phyloP scores from a whole-genome alignment of 345 rosid species.

The Hibiscus syriacus region DNA sequence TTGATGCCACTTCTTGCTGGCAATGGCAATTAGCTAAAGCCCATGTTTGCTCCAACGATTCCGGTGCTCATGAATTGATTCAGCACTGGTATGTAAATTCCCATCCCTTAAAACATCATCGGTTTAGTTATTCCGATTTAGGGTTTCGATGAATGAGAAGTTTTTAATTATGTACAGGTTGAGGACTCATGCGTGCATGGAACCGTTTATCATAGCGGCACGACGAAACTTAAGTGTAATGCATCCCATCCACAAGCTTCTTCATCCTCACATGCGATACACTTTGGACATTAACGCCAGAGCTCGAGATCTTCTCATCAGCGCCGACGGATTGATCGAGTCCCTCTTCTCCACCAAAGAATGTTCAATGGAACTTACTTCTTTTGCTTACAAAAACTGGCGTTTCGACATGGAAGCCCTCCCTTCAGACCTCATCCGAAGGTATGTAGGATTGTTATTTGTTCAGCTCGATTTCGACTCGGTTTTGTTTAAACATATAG shows the following conservation, averaged over 20 bases:
- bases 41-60: slow-evolving; percentile 86
- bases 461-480: too few species aligned
- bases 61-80: slow-evolving; percentile 87
- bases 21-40: slow-evolving; percentile 57
- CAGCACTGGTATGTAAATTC: too few species aligned
- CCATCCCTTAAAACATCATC: too few species aligned
- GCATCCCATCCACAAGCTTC: slow-evolving; percentile 83
- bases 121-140: too few species aligned
- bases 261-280: slow-evolving; percentile 95
- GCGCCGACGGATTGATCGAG: slow-evolving; percentile 81
- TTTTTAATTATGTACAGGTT: slow-evolving; percentile 17
- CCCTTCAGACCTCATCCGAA: slow-evolving; percentile 88
- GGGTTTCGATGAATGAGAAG: too few species aligned
- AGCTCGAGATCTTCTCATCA: slow-evolving; percentile 75
- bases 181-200: slow-evolving; percentile 77
- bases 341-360: slow-evolving; percentile 79
- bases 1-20: slow-evolving; percentile 63
- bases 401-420: slow-evolving; percentile 88
- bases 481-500: too few species aligned
- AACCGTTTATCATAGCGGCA: slow-evolving; percentile 88
- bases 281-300: slow-evolving; percentile 76
- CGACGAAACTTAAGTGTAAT: slow-evolving; percentile 82
- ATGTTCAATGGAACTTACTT: slow-evolving; percentile 68
- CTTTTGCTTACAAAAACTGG: slow-evolving; percentile 60
- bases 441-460: slow-evolving; percentile 23